Evolutionary conservation across 495 filamentous ascomycete genomes (phyloP), one percentile per base, ranked within the genome.

Genomic region (Aspergillus avenaceus): DNA sequence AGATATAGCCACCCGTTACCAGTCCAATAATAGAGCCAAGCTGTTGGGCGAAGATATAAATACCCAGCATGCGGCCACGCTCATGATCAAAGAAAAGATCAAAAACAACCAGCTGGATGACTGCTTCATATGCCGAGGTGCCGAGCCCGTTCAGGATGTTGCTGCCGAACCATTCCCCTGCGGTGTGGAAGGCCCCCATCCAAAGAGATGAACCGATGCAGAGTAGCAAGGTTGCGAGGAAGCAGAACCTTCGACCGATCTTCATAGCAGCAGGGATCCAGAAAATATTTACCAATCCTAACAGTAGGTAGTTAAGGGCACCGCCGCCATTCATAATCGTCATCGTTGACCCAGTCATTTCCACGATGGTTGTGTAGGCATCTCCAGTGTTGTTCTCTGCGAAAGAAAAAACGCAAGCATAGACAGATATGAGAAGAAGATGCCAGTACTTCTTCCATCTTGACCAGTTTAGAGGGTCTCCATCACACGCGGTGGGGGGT

Each of bases 1-100:
- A 36, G 9, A 47, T 52, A 32, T 52, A 52, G 9, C 50, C 50
- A 16, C 50, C 50, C 21, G 26, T 14, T 9, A 52, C 45, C 13
- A 52, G 13, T 4, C 32, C 50, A 14, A 52, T 34, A 19, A 52
- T 52, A 8, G 50, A 47, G 5, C 50, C 50, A 3, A 52, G 42
- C 28, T 52, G 50, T 34, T 52, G 50, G 12, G 28, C 43, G 32
- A 45, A 52, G 19, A 47, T 45, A 29, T 52, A 52, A 13, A 41
- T 31, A 18, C 42, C 42, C 7, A 52, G 14, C 42, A 52, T 52
- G 11, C 42, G 43, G 12, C 42, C 50, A 8, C 50, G 50, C 18
- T 52, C 29, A 34, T 52, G 50, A 8, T 42, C 36, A 22, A 47
- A 31, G 8, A 31, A 8, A 3, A 31, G 28, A 9, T 31, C 28